Evolutionary conservation across 495 filamentous ascomycete genomes (phyloP).

Genomic region (Glonium stellatum): DNA sequence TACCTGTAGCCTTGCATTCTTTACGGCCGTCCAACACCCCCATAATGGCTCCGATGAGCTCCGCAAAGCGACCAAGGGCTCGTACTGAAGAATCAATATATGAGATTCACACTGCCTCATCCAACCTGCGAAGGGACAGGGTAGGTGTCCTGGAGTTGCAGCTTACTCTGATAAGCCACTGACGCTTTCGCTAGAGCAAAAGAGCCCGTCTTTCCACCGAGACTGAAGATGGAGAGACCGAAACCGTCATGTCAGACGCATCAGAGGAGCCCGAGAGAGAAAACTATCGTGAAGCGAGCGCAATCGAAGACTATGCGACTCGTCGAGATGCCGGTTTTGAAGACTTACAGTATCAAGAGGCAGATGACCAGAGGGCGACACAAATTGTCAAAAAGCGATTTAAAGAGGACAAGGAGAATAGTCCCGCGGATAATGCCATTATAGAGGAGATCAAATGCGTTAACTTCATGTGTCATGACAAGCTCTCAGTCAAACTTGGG

Average conservation of each 20-base stretch:
- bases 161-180: neutral
- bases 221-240: neutral
- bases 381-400: slow-evolving; percentile 59
- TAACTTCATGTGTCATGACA: slow-evolving; percentile 92
- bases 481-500: slow-evolving; percentile 72
- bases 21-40: neutral
- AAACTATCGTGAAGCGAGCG: neutral
- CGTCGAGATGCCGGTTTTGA: slow-evolving; percentile 45
- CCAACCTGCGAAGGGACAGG: neutral
- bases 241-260: neutral
- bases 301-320: neutral
- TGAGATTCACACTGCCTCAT: neutral
- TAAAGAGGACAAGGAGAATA: slow-evolving; percentile 53
- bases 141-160: neutral
- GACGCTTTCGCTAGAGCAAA: slow-evolving; percentile 2
- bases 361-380: slow-evolving; percentile 62
- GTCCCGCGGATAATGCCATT: slow-evolving; percentile 73
- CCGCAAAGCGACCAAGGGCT: slow-evolving; percentile 9
- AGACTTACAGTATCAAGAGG: slow-evolving; percentile 48
- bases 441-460: slow-evolving; percentile 75
- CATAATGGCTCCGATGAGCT: slow-evolving; percentile 2
- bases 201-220: slow-evolving; percentile 3
- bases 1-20: neutral
- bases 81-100: neutral
- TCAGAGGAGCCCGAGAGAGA: neutral